These are phyloP conservation scores for Mucor piriformis DNA, from an alignment of 371 early-diverging fungal genomes.

Conservation along the genomic window DNA sequence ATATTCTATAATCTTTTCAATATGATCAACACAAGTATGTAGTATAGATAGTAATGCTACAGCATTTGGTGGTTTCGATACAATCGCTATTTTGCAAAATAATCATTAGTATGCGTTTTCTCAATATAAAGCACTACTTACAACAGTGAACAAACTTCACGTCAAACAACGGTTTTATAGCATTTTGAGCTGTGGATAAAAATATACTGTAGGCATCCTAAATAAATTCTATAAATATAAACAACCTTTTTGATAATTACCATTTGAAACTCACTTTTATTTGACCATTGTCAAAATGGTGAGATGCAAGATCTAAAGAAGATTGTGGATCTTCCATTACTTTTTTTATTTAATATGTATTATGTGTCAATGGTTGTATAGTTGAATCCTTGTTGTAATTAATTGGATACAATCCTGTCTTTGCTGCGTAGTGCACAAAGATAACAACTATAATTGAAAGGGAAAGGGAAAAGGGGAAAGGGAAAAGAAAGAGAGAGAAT, in stretches of 20 bases:
- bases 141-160: conserved; percentile 34
- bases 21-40: conserved; percentile 27
- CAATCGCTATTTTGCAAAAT: conserved; percentile 24
- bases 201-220: conserved; percentile 33
- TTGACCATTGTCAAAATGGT: conserved; percentile 27
- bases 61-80: conserved; percentile 27
- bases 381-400: not conserved
- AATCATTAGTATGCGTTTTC: not conserved
- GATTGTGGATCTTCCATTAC: conserved; percentile 32
- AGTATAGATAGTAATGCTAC: conserved; percentile 18
- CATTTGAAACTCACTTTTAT: conserved; percentile 26
- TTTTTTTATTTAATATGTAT: not conserved
- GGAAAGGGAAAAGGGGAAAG: not conserved
- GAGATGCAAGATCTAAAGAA: conserved; percentile 27
- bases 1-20: conserved; percentile 29
- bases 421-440: too few species aligned
- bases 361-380: not conserved
- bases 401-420: not conserved
- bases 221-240: not conserved
- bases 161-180: conserved; percentile 25
- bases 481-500: not conserved
- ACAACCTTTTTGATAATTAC: not conserved
- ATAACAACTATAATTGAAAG: not conserved
- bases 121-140: conserved; percentile 10
- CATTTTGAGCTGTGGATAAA: conserved; percentile 25